Evolutionary conservation across 441 rosid genomes (phyloP), one percentile per base, ranked within the genome.

Genomic region (Geranium incanum): DNA sequence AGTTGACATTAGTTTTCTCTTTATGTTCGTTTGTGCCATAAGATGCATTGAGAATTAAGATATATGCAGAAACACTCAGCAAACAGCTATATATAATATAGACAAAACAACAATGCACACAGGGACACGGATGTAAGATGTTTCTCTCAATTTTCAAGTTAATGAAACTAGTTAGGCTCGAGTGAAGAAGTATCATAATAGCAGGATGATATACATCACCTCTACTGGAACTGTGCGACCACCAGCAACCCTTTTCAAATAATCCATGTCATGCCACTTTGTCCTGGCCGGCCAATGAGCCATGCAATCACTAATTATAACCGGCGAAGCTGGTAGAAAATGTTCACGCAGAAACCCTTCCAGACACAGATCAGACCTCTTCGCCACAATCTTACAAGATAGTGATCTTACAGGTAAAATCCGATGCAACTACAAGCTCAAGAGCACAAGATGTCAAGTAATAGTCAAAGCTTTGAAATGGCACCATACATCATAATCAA

Each of bases 171-270:
- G 36, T 38, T 6, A 1, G 7, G 18, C 33, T 6, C n/a, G 4
- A 5, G n/a, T 28, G 23, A 37, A 67, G 11, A 38, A 68, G 59
- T n/a, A 72, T 38, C 75, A 67, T 13, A 41, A 57, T 11, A 50
- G 60, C 38, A 72, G 75, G 36, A 75, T 18, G 70, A 72, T 65
- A 72, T 65, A 41, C 77, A 86, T 86, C 84, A 92, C 99, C 99
- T 94, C 99, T 64, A 94, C 99, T 33, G 99, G 99, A 68, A 94
- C 94, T 5, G 97, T 94, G 15, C 99, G 90, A 68, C 88, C 84
- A 76, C 97, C 99, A 70, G 97, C 99, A 75, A 90, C 86, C 52
- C 71, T 64, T 68, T 72, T 84, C 57, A 94, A 86, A 73, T 94
- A 94, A 76, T 85, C 89, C 81, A 92, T 72, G 80, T 90, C 86